phyloP scores from a whole-genome alignment of 2,329 filamentous ascomycete genomes.

The Colletotrichum falcatum region DNA sequence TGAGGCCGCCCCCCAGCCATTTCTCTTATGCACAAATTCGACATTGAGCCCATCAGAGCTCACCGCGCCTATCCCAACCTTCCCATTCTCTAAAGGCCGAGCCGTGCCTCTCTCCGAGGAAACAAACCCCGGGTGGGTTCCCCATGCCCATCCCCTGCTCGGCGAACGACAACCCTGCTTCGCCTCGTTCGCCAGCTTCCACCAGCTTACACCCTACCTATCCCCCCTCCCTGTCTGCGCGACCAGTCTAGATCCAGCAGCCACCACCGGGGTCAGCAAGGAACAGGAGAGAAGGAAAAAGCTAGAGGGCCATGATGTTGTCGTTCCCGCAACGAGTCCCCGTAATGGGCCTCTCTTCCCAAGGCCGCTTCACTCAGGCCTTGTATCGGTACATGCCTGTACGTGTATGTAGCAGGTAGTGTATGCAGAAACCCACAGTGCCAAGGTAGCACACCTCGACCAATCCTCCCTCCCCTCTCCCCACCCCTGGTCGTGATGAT shows the following conservation, averaged over 20 bases:
- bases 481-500: constrained; percentile 34
- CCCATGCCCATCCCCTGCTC: background rate
- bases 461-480: constrained; percentile 22
- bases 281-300: background rate
- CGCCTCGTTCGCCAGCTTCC: constrained; percentile 12
- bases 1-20: constrained; percentile 40
- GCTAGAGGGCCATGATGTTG: constrained; percentile 1
- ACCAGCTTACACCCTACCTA: background rate
- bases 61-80: constrained; percentile 19
- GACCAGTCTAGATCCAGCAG: constrained; percentile 7
- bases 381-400: too few species aligned
- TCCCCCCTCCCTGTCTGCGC: background rate
- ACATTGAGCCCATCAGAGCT: constrained; percentile 5
- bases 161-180: constrained; percentile 8
- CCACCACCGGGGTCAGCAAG: background rate
- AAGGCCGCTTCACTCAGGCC: constrained; percentile 26
- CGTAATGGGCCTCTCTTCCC: background rate
- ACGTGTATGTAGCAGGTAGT: too few species aligned
- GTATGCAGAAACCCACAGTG: constrained; percentile 16
- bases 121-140: background rate
- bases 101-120: background rate
- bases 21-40: constrained; percentile 7
- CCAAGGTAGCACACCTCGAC: constrained; percentile 10
- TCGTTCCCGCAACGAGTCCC: background rate
- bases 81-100: background rate